Conservation (phyloP, 2,329 filamentous ascomycete species). For the Parascedosporium putredinis region DNA sequence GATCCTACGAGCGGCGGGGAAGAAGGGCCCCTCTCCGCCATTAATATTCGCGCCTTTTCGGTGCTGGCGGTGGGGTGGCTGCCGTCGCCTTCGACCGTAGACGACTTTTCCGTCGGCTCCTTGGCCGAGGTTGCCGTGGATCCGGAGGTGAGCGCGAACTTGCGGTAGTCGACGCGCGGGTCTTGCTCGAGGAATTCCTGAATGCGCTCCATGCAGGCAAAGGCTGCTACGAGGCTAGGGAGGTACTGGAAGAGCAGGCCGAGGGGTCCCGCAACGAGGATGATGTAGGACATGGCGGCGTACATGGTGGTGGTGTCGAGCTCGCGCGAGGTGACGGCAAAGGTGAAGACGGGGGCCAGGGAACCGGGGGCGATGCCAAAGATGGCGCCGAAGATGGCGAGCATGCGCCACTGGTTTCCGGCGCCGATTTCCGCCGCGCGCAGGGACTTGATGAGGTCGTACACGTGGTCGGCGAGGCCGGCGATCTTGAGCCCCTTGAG, state of each 20-base stretch:
- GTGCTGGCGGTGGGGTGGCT: too few relatives aligned
- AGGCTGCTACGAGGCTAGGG: conserved; percentile 19
- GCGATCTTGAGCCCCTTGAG: conserved; percentile 23
- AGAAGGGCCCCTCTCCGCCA: too few relatives aligned
- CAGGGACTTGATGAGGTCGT: conserved; percentile 18
- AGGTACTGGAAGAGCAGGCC: conserved; percentile 21
- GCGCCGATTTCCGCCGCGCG: conserved; percentile 19
- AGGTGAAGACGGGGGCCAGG: conserved; percentile 23
- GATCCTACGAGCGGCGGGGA: neutral
- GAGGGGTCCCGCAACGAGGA: conserved; percentile 23
- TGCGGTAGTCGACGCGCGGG: conserved; percentile 15
- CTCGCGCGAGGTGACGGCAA: conserved; percentile 17
- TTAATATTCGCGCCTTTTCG: too few relatives aligned
- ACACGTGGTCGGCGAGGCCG: conserved; percentile 12
- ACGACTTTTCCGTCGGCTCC: too few relatives aligned
- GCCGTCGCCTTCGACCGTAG: too few relatives aligned
- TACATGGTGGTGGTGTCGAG: conserved; percentile 21
- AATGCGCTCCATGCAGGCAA: conserved; percentile 24
- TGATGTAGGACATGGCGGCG: conserved; percentile 23
- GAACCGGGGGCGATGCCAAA: conserved; percentile 24
- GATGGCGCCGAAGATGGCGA: conserved; percentile 14
- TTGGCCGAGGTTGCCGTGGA: too few relatives aligned
- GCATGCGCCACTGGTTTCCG: conserved; percentile 18
- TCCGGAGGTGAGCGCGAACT: too few relatives aligned
- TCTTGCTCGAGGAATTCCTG: conserved; percentile 25